Conservation (phyloP, 176 grass and related monocot genomes). For the Musa beccarii region DNA sequence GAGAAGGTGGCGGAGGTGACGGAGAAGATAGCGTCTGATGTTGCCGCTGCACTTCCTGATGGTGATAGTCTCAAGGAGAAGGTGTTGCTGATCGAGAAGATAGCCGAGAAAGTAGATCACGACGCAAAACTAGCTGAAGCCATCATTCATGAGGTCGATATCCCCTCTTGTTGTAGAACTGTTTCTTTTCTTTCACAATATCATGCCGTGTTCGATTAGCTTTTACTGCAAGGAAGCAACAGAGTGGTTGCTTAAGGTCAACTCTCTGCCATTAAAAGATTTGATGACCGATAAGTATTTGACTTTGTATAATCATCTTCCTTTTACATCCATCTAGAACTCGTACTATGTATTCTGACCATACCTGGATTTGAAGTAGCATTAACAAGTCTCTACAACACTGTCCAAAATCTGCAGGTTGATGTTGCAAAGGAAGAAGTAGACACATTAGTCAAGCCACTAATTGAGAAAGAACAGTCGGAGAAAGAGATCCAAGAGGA, state of each 20-base stretch:
- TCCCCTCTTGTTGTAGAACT: neutral
- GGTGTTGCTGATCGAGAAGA: neutral
- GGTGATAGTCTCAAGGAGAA: neutral
- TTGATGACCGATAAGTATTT: too few relatives aligned
- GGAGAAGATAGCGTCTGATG: neutral
- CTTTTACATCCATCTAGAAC: too few relatives aligned
- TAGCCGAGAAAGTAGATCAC: neutral
- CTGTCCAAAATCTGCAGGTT: conserved; percentile 3
- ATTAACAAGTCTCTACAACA: too few relatives aligned
- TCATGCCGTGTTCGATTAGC: too few relatives aligned
- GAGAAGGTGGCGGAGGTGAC: neutral
- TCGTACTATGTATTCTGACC: too few relatives aligned
- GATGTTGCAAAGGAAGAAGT: conserved; percentile 19
- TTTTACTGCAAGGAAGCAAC: too few relatives aligned
- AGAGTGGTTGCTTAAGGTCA: too few relatives aligned
- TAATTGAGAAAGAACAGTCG: conserved; percentile 24
- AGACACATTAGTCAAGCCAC: conserved; percentile 14
- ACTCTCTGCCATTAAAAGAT: too few relatives aligned
- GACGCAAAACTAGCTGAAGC: neutral
- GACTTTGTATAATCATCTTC: too few relatives aligned
- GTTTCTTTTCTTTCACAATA: too few relatives aligned
- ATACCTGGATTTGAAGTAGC: too few relatives aligned
- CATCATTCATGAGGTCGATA: neutral
- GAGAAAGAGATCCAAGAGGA: neutral
- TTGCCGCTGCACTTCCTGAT: neutral